Base-by-base conservation (phyloP, 2,329 filamentous ascomycete species). In the Fusarium pininemorale region DNA sequence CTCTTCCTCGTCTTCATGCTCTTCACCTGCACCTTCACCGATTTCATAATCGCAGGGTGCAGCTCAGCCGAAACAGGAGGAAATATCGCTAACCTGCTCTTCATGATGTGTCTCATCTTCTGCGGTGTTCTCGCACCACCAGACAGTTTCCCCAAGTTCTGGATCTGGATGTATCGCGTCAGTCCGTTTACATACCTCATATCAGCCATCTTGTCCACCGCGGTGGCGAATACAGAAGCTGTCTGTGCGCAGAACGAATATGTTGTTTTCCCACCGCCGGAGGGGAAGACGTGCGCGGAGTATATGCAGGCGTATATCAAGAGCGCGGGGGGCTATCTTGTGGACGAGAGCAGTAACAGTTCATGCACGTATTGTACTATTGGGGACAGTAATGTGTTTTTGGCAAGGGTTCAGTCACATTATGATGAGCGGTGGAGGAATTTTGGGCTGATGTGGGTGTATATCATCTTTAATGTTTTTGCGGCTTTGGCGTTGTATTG, bases 101-200 rank as follows among this genome's bases (percentile, higher is more conserved):
- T 93, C 82, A 88, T 88, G 59, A 83, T 93, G 67, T 88, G 85
- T 53, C 84, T 93, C 8, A 76, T 79, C n/a, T 79, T 79, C 60
- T 79, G 77, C 20, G 77, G 77, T 50, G 72, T 79, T 3, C 69
- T 79, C n/a, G 77, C 76, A 0, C 57, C 63, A 1, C 77, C 77
- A 38, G 88, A 89, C 14, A 87, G 87, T 16, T 82, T 87, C 32
- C 91, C 90, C 4, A 89, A 90, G 8, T 88, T 89, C 68, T 83
- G 77, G 77, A 77, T 79, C 44, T 77, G 78, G 35, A 75, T 79
- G 78, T 96, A 96, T 82, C 90, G 92, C 53, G 84, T 95, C 55
- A 94, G 92, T 1, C 94, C 95, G 0, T 93, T 98, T 76, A 95
- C 93, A 0, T 98, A 97, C 80, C 84, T 96, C 22, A 90, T 96